phyloP scores from a whole-genome alignment of 1,284 basidiomycete genomes.

The Cryptococcus sp. region DNA sequence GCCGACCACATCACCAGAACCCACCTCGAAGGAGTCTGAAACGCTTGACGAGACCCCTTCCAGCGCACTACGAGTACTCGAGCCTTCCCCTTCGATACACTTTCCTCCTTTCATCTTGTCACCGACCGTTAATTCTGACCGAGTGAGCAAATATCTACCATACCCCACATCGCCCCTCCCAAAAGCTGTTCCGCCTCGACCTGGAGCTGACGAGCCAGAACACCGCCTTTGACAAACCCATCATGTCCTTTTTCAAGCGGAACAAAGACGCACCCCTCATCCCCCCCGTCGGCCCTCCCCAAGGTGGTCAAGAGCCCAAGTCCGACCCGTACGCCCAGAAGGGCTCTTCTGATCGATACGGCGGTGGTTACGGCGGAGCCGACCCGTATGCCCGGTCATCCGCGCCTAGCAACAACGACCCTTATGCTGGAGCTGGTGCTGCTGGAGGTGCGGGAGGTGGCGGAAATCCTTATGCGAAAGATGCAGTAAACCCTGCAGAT shows the following conservation, averaged over 20 bases:
- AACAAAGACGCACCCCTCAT: conserved; percentile 62
- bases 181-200: neutral
- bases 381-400: conserved; percentile 19
- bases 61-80: no score
- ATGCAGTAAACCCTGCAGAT: conserved; percentile 39
- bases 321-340: conserved; percentile 42
- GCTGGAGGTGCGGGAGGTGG: conserved; percentile 3
- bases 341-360: conserved; percentile 1
- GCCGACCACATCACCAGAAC: no score
- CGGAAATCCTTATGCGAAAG: conserved; percentile 26
- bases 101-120: no score
- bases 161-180: no score
- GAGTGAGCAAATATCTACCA: no score
- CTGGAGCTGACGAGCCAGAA: no score
- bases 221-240: conserved; percentile 11
- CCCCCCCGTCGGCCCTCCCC: conserved; percentile 51
- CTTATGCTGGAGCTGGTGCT: neutral
- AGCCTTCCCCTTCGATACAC: no score
- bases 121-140: no score
- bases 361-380: conserved; percentile 46
- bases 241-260: conserved; percentile 70
- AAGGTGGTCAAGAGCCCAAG: conserved; percentile 11
- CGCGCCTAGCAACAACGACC: neutral
- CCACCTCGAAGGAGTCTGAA: no score
- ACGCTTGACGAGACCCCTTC: no score